Base-by-base conservation (phyloP, 2,329 filamentous ascomycete species). In the Sclerotinia trifoliorum region DNA sequence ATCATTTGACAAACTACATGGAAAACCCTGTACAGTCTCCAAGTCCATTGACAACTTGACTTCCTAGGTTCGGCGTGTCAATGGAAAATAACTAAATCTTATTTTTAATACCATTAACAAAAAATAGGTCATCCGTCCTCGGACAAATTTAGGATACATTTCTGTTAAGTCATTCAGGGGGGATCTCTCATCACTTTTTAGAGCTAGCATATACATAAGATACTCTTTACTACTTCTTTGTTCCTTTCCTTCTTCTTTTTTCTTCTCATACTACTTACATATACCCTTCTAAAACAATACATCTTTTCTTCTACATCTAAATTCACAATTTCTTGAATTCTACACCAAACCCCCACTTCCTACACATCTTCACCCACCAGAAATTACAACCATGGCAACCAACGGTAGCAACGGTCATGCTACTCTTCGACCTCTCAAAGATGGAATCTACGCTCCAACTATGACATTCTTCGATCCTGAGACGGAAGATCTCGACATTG, bases 401-500 rank as follows among this genome's bases (percentile, higher is more conserved):
- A 70, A 70, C 35, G 69, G 70, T 7, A 55, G 7, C 44, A 65
- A 55, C 24, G 24, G 39, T 51, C 58, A 62, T 46, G 46, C 17
- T 71, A 71, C 80, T 24, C 81, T 81, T 70, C 81, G 84, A 69
- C 84, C 89, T 71, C 86, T 96, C 67, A 90, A 90, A 56, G 89
- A 90, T 76, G 92, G 92, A 78, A 93, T 95, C 78, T 96, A 95
- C 80, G 91, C 91, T 70, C 93, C 93, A 35, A 94, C 91, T 70
- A 92, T 95, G 88, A 96, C 92, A 75, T 96, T 96, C 79, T 96
- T 96, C 83, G 83, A 94, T 80, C 84, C 90, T 8, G 85, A 89
- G 72, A 95, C 91, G 57, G 93, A 96, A 80, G 91, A 95, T 61
- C 85, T 96, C 75, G 93, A 96, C 77, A 87, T 94, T 71, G 84